Evolutionary conservation across 2,329 filamentous ascomycete genomes (phyloP).

Genomic region (Pyricularia pennisetigena): DNA sequence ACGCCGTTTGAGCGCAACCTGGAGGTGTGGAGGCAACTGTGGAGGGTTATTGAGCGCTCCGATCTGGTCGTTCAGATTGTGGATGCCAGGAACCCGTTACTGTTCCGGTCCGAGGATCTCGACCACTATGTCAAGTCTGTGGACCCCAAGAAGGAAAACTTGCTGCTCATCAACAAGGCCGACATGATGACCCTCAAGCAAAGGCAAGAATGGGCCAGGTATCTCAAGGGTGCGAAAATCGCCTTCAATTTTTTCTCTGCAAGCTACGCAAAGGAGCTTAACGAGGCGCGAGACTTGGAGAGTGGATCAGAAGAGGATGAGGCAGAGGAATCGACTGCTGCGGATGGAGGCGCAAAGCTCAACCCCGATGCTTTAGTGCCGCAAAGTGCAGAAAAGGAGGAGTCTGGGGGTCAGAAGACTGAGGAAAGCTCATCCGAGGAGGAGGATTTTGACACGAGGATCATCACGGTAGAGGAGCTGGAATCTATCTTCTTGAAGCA

Average conservation of each 20-base stretch:
- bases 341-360: slow-evolving; percentile 13
- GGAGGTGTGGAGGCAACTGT: slow-evolving; percentile 95
- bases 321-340: slow-evolving; percentile 17
- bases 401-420: slow-evolving; percentile 17
- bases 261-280: slow-evolving; percentile 78
- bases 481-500: slow-evolving; percentile 80
- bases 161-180: slow-evolving; percentile 94
- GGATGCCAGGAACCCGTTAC: slow-evolving; percentile 85
- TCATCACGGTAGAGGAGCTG: slow-evolving; percentile 86
- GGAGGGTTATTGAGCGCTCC: slow-evolving; percentile 94
- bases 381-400: slow-evolving; percentile 8
- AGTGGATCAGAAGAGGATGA: slow-evolving; percentile 24
- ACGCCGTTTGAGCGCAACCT: slow-evolving; percentile 96
- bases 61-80: slow-evolving; percentile 97
- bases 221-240: slow-evolving; percentile 72
- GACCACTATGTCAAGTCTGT: slow-evolving; percentile 93
- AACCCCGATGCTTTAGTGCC: slow-evolving; percentile 16
- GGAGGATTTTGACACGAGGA: slow-evolving; percentile 56
- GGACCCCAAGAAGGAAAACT: slow-evolving; percentile 76
- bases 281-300: slow-evolving; percentile 59
- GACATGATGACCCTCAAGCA: slow-evolving; percentile 96
- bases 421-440: slow-evolving; percentile 27
- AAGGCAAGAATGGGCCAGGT: slow-evolving; percentile 73
- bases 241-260: slow-evolving; percentile 96
- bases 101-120: slow-evolving; percentile 90